Evolutionary conservation across 257 asterid species (phyloP).

Genomic region (Osmanthus fragrans): DNA sequence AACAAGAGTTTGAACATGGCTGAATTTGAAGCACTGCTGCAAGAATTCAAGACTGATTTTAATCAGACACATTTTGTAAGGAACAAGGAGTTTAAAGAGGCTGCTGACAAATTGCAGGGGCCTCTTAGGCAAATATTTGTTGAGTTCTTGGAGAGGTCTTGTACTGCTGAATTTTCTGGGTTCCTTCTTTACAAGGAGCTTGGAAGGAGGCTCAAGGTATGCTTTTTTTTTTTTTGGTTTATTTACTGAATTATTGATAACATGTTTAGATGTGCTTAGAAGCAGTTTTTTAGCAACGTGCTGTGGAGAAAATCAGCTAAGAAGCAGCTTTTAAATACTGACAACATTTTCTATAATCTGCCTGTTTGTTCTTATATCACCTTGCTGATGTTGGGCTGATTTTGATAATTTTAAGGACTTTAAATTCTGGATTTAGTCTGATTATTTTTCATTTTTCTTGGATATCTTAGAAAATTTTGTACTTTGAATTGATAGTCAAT

Average conservation of each 20-base stretch:
- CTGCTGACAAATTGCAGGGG: constrained; percentile 83
- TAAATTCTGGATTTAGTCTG: not conserved
- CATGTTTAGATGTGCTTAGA: not conserved
- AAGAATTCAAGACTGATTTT: constrained; percentile 97
- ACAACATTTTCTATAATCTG: no score
- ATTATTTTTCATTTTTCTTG: not conserved
- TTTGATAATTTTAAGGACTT: not conserved
- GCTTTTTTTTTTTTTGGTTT: not conserved
- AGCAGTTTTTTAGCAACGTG: no score
- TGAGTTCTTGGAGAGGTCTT: constrained; percentile 90
- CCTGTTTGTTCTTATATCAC: not conserved
- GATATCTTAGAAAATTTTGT: not conserved
- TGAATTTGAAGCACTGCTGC: constrained; percentile 80
- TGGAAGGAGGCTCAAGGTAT: constrained; percentile 90
- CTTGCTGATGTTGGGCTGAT: not conserved
- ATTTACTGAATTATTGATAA: not conserved
- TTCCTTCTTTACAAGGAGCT: constrained; percentile 88
- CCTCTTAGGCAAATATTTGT: constrained; percentile 80
- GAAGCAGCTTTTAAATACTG: no score
- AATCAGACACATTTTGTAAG: constrained; percentile 93
- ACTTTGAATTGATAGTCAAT: not conserved
- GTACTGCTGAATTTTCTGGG: constrained; percentile 97
- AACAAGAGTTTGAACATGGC: constrained; percentile 81
- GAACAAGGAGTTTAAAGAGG: constrained; percentile 88
- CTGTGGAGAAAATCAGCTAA: no score